Percentiles rank a stretch among this genome's conserved stretches.
phyloP scores from a whole-genome alignment of 148 eudicot genomes.

The Chenopodium formosanum region DNA sequence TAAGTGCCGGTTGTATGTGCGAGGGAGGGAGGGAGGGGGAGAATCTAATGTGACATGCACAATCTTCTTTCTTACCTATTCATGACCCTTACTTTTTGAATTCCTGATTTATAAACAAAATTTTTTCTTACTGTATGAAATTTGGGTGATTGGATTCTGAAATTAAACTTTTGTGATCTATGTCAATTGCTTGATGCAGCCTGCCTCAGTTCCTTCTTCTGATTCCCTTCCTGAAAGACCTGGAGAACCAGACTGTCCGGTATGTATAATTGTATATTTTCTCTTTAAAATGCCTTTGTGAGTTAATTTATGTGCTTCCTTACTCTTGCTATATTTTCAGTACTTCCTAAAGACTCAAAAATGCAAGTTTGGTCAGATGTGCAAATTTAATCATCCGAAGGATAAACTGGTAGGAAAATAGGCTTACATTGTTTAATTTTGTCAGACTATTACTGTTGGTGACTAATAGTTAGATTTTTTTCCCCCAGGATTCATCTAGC shows the following conservation, averaged over 20 bases:
- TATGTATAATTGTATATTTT: constrained; percentile 30
- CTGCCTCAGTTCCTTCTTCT: constrained; percentile 46
- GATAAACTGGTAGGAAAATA: constrained; percentile 35
- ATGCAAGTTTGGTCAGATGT: constrained; percentile 84
- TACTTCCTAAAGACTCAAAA: constrained; percentile 84
- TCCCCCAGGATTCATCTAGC: constrained; percentile 49
- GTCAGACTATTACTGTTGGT: background rate
- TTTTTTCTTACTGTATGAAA: too few relatives aligned
- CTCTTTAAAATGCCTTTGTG: background rate
- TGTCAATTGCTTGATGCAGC: constrained; percentile 40
- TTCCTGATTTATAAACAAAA: background rate
- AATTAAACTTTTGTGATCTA: constrained; percentile 9
- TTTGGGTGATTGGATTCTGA: background rate
- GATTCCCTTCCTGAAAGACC: constrained; percentile 89
- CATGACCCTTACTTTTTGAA: background rate
- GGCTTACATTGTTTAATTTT: background rate
- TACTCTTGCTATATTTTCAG: constrained; percentile 41
- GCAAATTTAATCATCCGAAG: constrained; percentile 95
- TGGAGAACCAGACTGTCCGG: constrained; percentile 95
- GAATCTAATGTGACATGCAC: background rate
- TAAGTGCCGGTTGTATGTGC: too few relatives aligned
- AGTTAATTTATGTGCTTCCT: constrained; percentile 5
- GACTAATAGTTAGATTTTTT: constrained; percentile 14
- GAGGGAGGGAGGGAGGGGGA: too few relatives aligned
- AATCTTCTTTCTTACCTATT: background rate